A percentile compares a stretch with the other conserved stretches of the same genome.
Conservation (phyloP, 805 yeast species). For the Lipomyces spencermartinsiae region DNA sequence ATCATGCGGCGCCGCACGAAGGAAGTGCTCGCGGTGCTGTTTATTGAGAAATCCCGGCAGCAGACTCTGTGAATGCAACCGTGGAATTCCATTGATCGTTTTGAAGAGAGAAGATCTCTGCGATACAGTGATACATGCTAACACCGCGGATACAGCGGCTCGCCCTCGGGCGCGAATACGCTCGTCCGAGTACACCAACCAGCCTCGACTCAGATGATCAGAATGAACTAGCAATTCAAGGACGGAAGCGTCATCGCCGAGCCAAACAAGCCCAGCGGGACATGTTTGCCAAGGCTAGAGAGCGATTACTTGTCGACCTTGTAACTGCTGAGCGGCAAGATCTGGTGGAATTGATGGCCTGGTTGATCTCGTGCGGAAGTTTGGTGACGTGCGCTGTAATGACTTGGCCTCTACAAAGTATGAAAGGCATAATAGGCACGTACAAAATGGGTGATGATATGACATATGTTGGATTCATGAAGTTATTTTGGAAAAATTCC, state of each 20-base stretch:
- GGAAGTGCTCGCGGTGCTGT: too few relatives aligned
- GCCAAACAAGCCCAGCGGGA: slow-evolving; percentile 6
- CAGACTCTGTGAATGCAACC: neutral
- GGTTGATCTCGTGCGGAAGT: neutral
- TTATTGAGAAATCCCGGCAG: neutral
- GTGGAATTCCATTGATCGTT: neutral
- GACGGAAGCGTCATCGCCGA: slow-evolving; percentile 2
- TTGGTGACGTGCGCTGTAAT: neutral
- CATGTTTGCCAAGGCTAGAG: neutral
- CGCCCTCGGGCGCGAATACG: slow-evolving; percentile 9
- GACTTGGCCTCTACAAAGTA: slow-evolving; percentile 3
- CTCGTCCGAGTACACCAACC: slow-evolving; percentile 1
- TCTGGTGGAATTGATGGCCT: slow-evolving; percentile 1
- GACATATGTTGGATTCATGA: slow-evolving; percentile 4
- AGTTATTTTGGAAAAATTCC: neutral
- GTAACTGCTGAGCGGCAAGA: neutral
- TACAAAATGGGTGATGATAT: neutral
- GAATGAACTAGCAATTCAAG: slow-evolving; percentile 1
- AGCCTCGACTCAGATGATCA: neutral
- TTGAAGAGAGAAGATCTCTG: neutral
- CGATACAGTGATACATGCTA: slow-evolving; percentile 5
- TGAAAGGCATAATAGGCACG: neutral
- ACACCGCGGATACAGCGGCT: slow-evolving; percentile 5
- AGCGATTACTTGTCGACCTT: neutral
- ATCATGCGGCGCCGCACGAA: neutral